phyloP scores from a whole-genome alignment of 176 grass and related monocot genomes.

The Typha latifolia region DNA sequence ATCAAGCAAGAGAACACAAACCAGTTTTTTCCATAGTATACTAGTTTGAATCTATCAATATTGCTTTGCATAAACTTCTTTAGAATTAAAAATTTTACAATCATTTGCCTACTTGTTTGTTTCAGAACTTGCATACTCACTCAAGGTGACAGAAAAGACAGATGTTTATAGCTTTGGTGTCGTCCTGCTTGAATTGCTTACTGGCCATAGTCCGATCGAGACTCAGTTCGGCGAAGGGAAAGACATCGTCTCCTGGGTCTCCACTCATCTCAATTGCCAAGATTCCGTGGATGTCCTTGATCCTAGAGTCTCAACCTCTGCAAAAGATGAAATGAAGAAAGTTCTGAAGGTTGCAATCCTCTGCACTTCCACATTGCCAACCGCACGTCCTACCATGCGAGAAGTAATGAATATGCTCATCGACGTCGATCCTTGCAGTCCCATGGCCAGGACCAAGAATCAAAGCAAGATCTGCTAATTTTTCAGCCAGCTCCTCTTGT shows the following conservation, averaged over 20 bases:
- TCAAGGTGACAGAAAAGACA: constrained; percentile 68
- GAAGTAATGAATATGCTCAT: constrained; percentile 83
- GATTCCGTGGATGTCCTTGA: constrained; percentile 45
- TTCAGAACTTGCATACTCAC: constrained; percentile 71
- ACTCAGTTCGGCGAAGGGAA: constrained; percentile 58
- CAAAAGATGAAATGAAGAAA: constrained; percentile 58
- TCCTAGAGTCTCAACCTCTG: constrained; percentile 20
- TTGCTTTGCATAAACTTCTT: not conserved
- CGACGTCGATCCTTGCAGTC: constrained; percentile 38
- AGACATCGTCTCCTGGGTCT: constrained; percentile 81
- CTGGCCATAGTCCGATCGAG: constrained; percentile 60
- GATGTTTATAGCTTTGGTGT: constrained; percentile 94
- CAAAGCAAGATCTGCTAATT: constrained; percentile 33
- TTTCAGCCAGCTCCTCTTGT: constrained; percentile 15
- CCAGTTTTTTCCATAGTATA: too few species aligned
- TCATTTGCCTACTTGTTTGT: not conserved
- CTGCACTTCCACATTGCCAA: constrained; percentile 50
- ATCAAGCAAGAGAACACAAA: too few species aligned
- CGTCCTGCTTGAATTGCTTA: constrained; percentile 72
- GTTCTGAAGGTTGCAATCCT: constrained; percentile 61
- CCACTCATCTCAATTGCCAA: constrained; percentile 28
- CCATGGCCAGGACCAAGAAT: constrained; percentile 3
- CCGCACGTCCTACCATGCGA: constrained; percentile 61
- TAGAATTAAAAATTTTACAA: not conserved
- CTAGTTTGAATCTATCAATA: not conserved